Evolutionary conservation across 306 rosid species (phyloP), one percentile per base, ranked within the genome.

Genomic region (Trifolium pratense): DNA sequence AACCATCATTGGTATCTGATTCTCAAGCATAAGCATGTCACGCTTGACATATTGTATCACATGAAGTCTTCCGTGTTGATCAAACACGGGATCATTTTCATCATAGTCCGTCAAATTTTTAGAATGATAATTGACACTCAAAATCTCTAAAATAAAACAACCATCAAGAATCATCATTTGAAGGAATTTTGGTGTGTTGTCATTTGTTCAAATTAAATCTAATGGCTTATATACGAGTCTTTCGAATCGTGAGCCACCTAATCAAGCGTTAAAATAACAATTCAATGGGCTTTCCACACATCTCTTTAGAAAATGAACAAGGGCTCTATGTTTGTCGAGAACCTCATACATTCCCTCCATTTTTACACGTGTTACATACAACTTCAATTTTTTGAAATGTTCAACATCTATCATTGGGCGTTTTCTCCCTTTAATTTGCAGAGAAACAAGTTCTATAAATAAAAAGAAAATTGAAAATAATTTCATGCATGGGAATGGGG

Each of bases 21-120:
- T 89, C 78, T 87, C 86, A 26, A 89, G 88, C 86, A 87, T 72
- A 49, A 84, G 75, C 87, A 89, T 89, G 70, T 87, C 91, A 5
- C 90, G 80, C 46, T 36, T 69, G 59, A 89, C 78, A 48, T 61
- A 80, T 0, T 75, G 81, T 52, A 68, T 15, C 2, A 71, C 3
- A 70, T 84, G 51, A 0, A 86, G 55, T 32, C 45, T 78, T 14
- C 88, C 90, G 5, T 89, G 89, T 18, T 68, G 21, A 1, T 89
- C 77, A 75, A 86, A 86, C 1, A 88, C 61, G n/a, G 87, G 92
- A 79, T 85, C 88, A 21, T 67, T 78, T 0, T 74, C 6, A 15
- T 20, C 36, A 23, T 23, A 23, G 25, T 23, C 25, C 1, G 25
- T 23, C 25, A 23, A 23, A 23, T 1, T 23, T 23, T 23, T 23